Percentiles rank a stretch among this genome's conserved stretches.
phyloP scores from a whole-genome alignment of 345 rosid species.

The Gynandropsis gynandra region DNA sequence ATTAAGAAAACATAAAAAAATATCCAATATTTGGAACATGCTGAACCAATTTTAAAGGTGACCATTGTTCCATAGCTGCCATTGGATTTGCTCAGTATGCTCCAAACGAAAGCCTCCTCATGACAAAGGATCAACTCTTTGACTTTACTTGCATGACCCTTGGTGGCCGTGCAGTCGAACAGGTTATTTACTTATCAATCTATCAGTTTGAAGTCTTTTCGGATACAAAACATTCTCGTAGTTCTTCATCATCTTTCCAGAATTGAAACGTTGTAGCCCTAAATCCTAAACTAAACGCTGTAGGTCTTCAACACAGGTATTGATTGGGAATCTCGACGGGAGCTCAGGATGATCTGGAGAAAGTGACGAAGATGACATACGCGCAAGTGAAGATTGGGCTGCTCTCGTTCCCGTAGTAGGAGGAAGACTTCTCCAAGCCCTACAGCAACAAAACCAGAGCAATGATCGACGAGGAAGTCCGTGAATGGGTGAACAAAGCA shows the following conservation, averaged over 20 bases:
- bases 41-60: conserved; percentile 92
- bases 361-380: conserved; percentile 90
- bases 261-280: too few relatives aligned
- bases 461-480: conserved; percentile 70
- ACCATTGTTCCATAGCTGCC: conserved; percentile 96
- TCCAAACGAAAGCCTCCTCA: conserved; percentile 87
- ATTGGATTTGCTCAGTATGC: conserved; percentile 97
- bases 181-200: conserved; percentile 35
- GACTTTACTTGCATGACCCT: conserved; percentile 98
- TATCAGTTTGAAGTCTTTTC: too few relatives aligned
- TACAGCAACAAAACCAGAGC: conserved; percentile 91
- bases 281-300: too few relatives aligned
- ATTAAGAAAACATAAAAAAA: too few relatives aligned
- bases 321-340: conserved; percentile 92
- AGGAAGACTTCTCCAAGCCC: conserved; percentile 78
- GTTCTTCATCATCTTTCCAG: too few relatives aligned
- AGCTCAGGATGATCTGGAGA: conserved; percentile 92
- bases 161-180: conserved; percentile 97
- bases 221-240: too few relatives aligned
- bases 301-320: conserved; percentile 65
- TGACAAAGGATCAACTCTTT: conserved; percentile 94
- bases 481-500: conserved; percentile 86
- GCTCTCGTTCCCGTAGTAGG: conserved; percentile 84
- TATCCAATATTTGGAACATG: too few relatives aligned
- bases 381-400: conserved; percentile 97